Evolutionary conservation across 2,329 filamentous ascomycete species (phyloP).

Genomic region (Phoma herbarum): DNA sequence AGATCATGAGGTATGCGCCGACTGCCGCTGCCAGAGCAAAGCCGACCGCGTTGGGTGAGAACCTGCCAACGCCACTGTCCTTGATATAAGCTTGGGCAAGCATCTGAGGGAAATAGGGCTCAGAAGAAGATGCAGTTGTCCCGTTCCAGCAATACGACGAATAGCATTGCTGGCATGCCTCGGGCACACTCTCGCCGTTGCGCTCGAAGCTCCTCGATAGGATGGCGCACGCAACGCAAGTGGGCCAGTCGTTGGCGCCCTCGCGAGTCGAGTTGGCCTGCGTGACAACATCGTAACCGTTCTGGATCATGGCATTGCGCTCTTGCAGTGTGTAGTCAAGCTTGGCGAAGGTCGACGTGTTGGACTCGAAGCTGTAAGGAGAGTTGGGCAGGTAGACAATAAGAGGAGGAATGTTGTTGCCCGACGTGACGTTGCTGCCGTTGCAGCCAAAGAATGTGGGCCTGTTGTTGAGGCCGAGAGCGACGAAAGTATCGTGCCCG

Average conservation of each 20-base stretch:
- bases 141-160: slow-evolving; percentile 91
- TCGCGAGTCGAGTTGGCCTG: slow-evolving; percentile 82
- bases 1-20: slow-evolving; percentile 29
- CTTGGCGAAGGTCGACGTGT: slow-evolving; percentile 77
- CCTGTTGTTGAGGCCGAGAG: slow-evolving; percentile 74
- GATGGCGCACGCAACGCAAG: slow-evolving; percentile 88
- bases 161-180: slow-evolving; percentile 80
- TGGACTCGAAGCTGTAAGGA: slow-evolving; percentile 79
- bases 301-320: slow-evolving; percentile 82
- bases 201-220: slow-evolving; percentile 78
- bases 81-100: slow-evolving; percentile 18
- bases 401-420: slow-evolving; percentile 65
- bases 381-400: slow-evolving; percentile 89
- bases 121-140: slow-evolving; percentile 57
- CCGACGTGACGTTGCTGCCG: slow-evolving; percentile 66
- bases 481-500: slow-evolving; percentile 79
- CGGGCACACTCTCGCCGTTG: slow-evolving; percentile 73
- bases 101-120: slow-evolving; percentile 41
- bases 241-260: slow-evolving; percentile 69
- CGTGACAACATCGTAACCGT: slow-evolving; percentile 85
- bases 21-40: slow-evolving; percentile 30
- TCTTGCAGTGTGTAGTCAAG: slow-evolving; percentile 68
- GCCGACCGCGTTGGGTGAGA: slow-evolving; percentile 35
- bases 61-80: slow-evolving; percentile 34
- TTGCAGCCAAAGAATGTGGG: slow-evolving; percentile 86